Percentiles rank a stretch among this genome's conserved stretches.
Conservation (phyloP, 768 basidiomycete species). For the Cystobasidium tubakii region DNA sequence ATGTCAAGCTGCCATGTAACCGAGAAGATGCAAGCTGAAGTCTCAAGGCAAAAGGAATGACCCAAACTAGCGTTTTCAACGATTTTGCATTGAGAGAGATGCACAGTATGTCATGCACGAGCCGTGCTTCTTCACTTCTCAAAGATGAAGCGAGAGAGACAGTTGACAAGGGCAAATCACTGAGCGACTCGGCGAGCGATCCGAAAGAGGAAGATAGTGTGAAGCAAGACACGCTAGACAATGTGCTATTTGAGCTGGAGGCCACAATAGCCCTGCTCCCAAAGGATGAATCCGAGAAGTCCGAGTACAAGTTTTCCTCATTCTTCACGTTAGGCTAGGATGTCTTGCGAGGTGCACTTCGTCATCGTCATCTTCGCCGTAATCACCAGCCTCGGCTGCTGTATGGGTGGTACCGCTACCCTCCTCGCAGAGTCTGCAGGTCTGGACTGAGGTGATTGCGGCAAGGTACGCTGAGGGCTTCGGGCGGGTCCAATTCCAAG, state of each 20-base stretch:
- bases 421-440: no score
- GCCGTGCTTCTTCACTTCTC: background rate
- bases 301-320: background rate
- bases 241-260: background rate
- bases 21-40: background rate
- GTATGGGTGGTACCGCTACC: background rate
- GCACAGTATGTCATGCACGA: background rate
- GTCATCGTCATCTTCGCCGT: background rate
- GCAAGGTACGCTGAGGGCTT: background rate
- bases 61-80: background rate
- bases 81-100: background rate
- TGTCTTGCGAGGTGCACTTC: background rate
- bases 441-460: no score
- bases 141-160: background rate
- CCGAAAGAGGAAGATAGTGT: background rate
- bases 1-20: background rate
- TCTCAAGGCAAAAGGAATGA: background rate
- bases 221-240: background rate
- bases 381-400: background rate
- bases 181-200: background rate
- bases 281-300: constrained; percentile 22
- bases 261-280: background rate
- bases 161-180: background rate
- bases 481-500: background rate
- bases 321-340: background rate